Evolutionary conservation across 2,329 filamentous ascomycete species (phyloP), one percentile per base, ranked within the genome.

Genomic region (Nannizzia gypsea): DNA sequence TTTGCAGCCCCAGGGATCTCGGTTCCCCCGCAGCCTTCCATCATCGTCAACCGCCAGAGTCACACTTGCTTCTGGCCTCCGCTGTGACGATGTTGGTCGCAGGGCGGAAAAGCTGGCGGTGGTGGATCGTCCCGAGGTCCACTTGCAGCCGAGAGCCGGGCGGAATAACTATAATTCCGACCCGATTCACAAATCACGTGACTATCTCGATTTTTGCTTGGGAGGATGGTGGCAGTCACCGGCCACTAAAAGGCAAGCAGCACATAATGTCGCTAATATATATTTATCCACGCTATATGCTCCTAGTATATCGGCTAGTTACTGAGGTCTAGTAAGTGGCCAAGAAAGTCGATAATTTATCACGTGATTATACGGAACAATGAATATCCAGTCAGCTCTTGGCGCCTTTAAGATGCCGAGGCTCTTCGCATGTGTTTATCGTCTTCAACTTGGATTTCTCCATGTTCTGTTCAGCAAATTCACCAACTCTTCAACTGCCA

Each of bases 351-450:
- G 2, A 36, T 11, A 13, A 1, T 6, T 13, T 6, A 42, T 22
- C 42, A 46, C 17, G 17, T 46, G 42, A 46, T 20, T 9, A 1
- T 0, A 3, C 1, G 42, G 42, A 46, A 46, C 22, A 46, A 46
- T 3, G 3, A 46, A 46, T 24, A 15, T 24, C 42, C 42, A 24
- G n/a, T 42, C 38, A 11, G 38, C 3, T 17, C 44, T 50, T 50
- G 44, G 50, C 50, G 2, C 26, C 4, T 54, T n/a, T 28, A 13
- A 54, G 50, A 50, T 50, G 44, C 50, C 50, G 50, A 54, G 50
- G 48, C 20, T 24, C 28, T n/a, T 54, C 24, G 50, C 50, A 54
- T 54, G 50, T 54, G 50, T 54, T 54, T 54, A 54, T 34, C 22
- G 15, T 20, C 6, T 34, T 4, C 11, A 15, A n/a, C 15, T 4